Evolutionary conservation across 2,329 filamentous ascomycete species (phyloP).

Genomic region (Sarocladium strictum): DNA sequence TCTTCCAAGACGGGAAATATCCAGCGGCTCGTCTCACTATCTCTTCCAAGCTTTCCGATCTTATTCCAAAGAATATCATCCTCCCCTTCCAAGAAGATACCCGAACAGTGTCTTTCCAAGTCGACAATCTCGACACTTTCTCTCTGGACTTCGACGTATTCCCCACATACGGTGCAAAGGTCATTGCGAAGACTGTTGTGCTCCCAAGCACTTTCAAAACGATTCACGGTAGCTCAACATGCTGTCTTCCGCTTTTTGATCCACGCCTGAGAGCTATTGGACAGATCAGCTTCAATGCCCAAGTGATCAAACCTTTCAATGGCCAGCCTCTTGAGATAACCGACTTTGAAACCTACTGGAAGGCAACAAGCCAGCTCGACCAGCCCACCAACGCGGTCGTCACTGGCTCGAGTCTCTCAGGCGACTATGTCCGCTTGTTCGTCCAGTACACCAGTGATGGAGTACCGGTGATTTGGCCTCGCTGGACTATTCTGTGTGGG

Average conservation of each 20-base stretch:
- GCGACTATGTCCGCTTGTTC: slow-evolving; percentile 89
- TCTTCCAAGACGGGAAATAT: slow-evolving; percentile 96
- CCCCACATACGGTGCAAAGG: slow-evolving; percentile 93
- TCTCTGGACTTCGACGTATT: slow-evolving; percentile 96
- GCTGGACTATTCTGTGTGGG: slow-evolving; percentile 71
- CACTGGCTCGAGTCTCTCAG: slow-evolving; percentile 89
- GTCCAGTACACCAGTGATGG: slow-evolving; percentile 88
- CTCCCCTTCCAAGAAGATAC: slow-evolving; percentile 95
- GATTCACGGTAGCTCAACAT: slow-evolving; percentile 66
- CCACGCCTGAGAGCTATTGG: slow-evolving; percentile 87
- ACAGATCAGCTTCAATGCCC: slow-evolving; percentile 87
- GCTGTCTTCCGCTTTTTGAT: slow-evolving; percentile 86
- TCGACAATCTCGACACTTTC: slow-evolving; percentile 89
- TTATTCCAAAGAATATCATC: slow-evolving; percentile 94
- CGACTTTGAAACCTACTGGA: slow-evolving; percentile 99
- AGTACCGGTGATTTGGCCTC: slow-evolving; percentile 79
- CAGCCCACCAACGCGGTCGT: slow-evolving; percentile 76
- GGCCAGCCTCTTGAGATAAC: slow-evolving; percentile 93
- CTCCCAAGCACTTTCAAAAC: slow-evolving; percentile 81
- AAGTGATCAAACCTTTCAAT: slow-evolving; percentile 93
- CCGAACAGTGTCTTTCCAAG: slow-evolving; percentile 88
- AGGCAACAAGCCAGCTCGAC: slow-evolving; percentile 90
- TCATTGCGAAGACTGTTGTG: slow-evolving; percentile 93
- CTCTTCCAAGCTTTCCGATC: slow-evolving; percentile 89
- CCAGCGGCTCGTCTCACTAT: slow-evolving; percentile 92